Conservation (phyloP, 345 rosid species). For the Eucalyptus marginata region DNA sequence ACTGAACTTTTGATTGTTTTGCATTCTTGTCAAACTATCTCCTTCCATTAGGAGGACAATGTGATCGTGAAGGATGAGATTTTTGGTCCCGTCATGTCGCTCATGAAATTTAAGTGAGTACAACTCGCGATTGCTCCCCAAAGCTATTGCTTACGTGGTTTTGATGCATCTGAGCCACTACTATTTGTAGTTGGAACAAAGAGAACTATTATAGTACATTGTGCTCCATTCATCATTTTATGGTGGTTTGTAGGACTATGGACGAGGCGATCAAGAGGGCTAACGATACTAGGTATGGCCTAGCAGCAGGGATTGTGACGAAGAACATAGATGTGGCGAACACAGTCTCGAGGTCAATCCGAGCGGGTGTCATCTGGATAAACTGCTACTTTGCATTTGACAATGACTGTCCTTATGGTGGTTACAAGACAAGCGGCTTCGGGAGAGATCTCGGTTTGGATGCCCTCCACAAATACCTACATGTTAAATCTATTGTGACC, state of each 20-base stretch:
- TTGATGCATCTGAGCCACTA: not conserved
- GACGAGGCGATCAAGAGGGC: slow-evolving; percentile 60
- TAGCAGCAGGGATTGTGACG: slow-evolving; percentile 72
- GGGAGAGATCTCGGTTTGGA: slow-evolving; percentile 60
- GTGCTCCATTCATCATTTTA: not conserved
- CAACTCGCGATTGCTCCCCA: not conserved
- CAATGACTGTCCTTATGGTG: slow-evolving; percentile 53
- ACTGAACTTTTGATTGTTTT: not conserved
- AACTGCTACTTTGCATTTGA: slow-evolving; percentile 63
- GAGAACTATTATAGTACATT: not conserved
- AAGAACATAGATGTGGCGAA: slow-evolving; percentile 48
- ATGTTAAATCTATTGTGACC: slow-evolving; percentile 51
- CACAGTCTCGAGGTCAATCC: slow-evolving; percentile 56
- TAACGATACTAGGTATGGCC: slow-evolving; percentile 53
- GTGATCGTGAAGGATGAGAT: slow-evolving; percentile 61
- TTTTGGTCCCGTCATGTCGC: slow-evolving; percentile 68
- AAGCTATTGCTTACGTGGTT: not conserved
- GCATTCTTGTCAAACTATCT: not conserved
- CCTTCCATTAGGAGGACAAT: slow-evolving; percentile 43
- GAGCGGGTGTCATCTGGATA: slow-evolving; percentile 57
- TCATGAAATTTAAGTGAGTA: slow-evolving; percentile 68
- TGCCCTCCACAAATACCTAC: slow-evolving; percentile 48
- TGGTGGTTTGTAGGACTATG: slow-evolving; percentile 27
- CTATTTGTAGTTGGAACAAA: not conserved
- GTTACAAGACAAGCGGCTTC: slow-evolving; percentile 62